Evolutionary conservation across 345 rosid genomes (phyloP).

Genomic region (Syzygium aromaticum): DNA sequence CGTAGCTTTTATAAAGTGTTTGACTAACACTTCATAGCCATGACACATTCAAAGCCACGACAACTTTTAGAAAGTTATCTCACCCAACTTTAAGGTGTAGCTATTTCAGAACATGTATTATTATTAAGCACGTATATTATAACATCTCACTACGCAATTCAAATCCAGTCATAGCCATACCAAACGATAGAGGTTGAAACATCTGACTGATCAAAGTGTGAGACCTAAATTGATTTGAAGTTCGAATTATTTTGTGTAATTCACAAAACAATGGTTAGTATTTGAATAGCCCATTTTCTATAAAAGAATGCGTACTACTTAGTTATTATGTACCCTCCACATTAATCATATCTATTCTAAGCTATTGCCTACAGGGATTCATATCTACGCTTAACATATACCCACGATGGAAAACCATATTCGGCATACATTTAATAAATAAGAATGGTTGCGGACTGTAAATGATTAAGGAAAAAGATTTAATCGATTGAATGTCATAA

Average conservation of each 20-base stretch:
- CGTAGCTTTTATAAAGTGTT: not conserved
- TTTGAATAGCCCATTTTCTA: not conserved
- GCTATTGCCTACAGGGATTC: not conserved
- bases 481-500: not conserved
- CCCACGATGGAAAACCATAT: not conserved
- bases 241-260: not conserved
- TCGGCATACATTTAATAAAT: not conserved
- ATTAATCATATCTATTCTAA: not conserved
- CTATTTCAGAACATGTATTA: not conserved
- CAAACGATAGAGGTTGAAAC: not conserved
- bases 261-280: not conserved
- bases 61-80: not conserved
- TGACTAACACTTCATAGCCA: not conserved
- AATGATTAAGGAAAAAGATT: not conserved
- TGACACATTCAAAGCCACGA: not conserved
- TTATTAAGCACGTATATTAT: not conserved
- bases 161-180: not conserved
- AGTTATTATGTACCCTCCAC: not conserved
- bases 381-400: not conserved
- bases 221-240: not conserved
- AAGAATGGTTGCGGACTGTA: not conserved
- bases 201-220: not conserved
- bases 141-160: not conserved
- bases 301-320: not conserved
- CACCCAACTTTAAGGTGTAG: not conserved